These are phyloP conservation scores for Kwoniella shivajii DNA, from an alignment of 1,284 basidiomycete species.

Conservation along the genomic window DNA sequence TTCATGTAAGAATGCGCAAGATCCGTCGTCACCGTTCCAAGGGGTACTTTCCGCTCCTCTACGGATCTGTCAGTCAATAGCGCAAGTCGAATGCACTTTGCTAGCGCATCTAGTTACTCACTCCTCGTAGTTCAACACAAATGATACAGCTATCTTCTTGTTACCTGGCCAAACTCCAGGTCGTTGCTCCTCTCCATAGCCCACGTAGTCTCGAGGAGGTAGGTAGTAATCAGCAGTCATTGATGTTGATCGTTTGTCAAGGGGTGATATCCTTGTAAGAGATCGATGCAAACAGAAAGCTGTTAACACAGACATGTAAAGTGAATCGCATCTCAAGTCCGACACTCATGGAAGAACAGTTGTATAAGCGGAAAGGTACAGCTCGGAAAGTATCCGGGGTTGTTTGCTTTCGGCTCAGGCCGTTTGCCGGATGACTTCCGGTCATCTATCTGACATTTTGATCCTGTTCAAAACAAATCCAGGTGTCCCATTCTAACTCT, in stretches of 20 bases:
- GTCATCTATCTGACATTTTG: too few species aligned
- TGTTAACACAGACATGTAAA: too few species aligned
- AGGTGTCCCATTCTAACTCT: too few species aligned
- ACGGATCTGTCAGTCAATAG: neutral
- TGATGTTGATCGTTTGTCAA: neutral
- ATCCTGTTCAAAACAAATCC: too few species aligned
- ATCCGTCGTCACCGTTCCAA: constrained; percentile 31
- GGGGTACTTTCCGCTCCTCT: constrained; percentile 29
- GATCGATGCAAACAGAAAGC: too few species aligned
- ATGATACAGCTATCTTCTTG: constrained; percentile 28
- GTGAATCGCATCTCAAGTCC: too few species aligned
- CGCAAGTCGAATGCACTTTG: neutral
- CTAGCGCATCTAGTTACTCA: too few species aligned
- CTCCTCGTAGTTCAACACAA: constrained; percentile 34
- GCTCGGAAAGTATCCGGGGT: too few species aligned
- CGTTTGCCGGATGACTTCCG: too few species aligned
- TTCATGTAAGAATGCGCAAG: constrained; percentile 25
- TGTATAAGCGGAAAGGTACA: too few species aligned
- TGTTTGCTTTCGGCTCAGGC: too few species aligned
- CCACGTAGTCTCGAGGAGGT: constrained; percentile 31
- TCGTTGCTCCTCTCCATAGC: constrained; percentile 26
- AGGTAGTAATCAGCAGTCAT: constrained; percentile 7
- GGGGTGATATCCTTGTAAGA: neutral
- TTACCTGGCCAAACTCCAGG: constrained; percentile 24
- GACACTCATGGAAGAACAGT: too few species aligned